phyloP scores from a whole-genome alignment of 495 filamentous ascomycete species.

The Paragyromitra xinjiangensis region DNA sequence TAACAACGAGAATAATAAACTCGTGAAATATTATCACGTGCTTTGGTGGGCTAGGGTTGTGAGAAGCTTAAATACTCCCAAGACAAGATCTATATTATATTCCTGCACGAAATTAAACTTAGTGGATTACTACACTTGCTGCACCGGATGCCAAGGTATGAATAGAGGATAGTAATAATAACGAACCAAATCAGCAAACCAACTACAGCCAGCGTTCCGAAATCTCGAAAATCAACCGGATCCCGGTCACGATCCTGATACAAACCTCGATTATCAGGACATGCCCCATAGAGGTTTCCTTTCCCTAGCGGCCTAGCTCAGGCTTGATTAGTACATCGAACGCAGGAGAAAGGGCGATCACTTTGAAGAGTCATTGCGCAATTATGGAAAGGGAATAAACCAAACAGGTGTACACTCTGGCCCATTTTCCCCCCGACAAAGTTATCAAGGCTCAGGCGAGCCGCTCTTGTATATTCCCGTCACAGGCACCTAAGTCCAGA shows the following conservation, averaged over 20 bases:
- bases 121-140: neutral
- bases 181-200: neutral
- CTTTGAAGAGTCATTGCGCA: conserved; percentile 10
- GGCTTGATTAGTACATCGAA: neutral
- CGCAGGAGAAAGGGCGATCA: neutral
- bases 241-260: neutral
- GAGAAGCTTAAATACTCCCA: too few species aligned
- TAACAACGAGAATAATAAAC: too few species aligned
- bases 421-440: conserved; percentile 10
- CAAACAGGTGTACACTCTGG: conserved; percentile 12
- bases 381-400: neutral
- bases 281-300: neutral
- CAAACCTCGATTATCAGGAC: neutral
- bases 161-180: neutral
- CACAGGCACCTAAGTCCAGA: conserved; percentile 4
- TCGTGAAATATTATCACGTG: too few species aligned
- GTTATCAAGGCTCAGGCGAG: conserved; percentile 4
- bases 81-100: too few species aligned
- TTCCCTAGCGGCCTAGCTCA: neutral
- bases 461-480: conserved; percentile 16
- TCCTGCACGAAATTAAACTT: neutral
- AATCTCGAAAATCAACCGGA: conserved; percentile 1
- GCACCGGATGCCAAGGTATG: neutral
- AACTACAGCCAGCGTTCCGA: neutral
- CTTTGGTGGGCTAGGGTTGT: too few species aligned